Evolutionary conservation across 78 protist species (phyloP).

Genomic region (Speleostelium caveatum): DNA sequence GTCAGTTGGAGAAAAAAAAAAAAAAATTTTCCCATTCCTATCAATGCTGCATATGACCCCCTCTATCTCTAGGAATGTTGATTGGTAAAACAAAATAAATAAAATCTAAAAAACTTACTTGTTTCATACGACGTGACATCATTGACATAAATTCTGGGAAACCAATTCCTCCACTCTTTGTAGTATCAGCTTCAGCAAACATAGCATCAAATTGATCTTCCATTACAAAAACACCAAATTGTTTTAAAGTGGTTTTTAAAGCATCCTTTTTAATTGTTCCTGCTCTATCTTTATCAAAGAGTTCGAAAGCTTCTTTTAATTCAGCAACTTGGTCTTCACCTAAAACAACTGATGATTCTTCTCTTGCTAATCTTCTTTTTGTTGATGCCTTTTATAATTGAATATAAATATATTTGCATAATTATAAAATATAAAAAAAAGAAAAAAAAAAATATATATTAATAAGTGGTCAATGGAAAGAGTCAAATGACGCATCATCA

Average conservation of each 20-base stretch:
- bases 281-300: constrained; percentile 95
- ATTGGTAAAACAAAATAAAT: no score
- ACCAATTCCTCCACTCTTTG: constrained; percentile 81
- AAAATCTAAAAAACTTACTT: constrained; percentile 37
- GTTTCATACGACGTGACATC: constrained; percentile 88
- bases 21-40: no score
- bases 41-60: no score
- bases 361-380: constrained; percentile 77
- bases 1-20: no score
- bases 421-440: neutral
- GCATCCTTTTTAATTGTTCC: constrained; percentile 96
- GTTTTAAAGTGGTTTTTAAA: constrained; percentile 73
- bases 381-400: constrained; percentile 15
- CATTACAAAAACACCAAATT: constrained; percentile 73
- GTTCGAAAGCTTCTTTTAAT: constrained; percentile 96
- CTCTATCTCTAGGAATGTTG: no score
- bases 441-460: neutral
- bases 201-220: constrained; percentile 70
- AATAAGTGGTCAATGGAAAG: neutral
- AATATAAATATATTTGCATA: neutral
- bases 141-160: constrained; percentile 88
- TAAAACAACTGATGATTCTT: constrained; percentile 76
- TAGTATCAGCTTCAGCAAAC: constrained; percentile 80
- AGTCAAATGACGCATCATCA: no score
- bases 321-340: constrained; percentile 97